Evolutionary conservation across 148 eudicot genomes (phyloP).

Genomic region (Amaranthus cruentus): DNA sequence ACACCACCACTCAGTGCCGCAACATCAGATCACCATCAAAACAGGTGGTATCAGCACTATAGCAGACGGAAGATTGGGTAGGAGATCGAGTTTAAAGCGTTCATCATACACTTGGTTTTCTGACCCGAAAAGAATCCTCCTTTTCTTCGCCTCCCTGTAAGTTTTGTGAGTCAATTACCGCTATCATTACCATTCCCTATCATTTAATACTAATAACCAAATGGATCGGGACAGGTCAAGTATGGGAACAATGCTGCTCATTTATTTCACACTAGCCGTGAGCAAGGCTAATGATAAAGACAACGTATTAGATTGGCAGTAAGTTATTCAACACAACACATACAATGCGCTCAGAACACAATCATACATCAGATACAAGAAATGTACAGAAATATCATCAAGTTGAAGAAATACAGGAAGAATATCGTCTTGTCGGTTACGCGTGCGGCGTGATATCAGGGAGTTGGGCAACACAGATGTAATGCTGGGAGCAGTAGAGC

Average conservation of each 20-base stretch:
- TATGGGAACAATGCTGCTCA: constrained; percentile 70
- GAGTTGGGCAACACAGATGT: neutral
- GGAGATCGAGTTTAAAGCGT: constrained; percentile 50
- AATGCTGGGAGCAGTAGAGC: constrained; percentile 1
- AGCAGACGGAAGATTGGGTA: constrained; percentile 37
- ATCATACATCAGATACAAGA: neutral
- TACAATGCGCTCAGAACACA: neutral
- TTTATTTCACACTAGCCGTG: constrained; percentile 64
- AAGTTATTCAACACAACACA: neutral
- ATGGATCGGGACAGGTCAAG: constrained; percentile 46
- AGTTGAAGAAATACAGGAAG: constrained; percentile 8
- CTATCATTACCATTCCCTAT: neutral
- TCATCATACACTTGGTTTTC: constrained; percentile 35
- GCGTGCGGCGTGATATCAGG: neutral
- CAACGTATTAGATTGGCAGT: constrained; percentile 31
- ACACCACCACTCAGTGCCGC: constrained; percentile 23
- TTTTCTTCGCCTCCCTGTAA: constrained; percentile 80
- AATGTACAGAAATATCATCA: constrained; percentile 24
- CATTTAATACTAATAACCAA: neutral
- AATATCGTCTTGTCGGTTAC: neutral
- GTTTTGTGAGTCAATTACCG: constrained; percentile 16
- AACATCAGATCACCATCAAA: constrained; percentile 65
- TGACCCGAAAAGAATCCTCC: constrained; percentile 59
- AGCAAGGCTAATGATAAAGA: constrained; percentile 35
- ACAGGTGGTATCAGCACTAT: constrained; percentile 27